A percentile compares a stretch with the other conserved stretches of the same genome.
Evolutionary conservation across 2,329 filamentous ascomycete genomes (phyloP).

Genomic region (Cladophialophora exuberans): DNA sequence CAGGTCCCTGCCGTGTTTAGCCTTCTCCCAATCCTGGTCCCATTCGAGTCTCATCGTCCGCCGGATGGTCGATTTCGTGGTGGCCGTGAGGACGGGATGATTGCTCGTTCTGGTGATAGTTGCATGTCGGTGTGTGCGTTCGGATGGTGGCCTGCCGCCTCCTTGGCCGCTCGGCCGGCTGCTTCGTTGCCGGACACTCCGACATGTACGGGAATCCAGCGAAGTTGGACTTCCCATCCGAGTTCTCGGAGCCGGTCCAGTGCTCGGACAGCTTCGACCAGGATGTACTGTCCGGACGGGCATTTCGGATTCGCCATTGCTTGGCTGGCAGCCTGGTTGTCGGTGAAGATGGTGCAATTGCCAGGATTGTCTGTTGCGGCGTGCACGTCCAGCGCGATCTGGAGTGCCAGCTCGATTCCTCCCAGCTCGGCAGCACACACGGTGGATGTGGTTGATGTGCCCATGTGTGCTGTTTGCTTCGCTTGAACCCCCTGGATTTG

Average conservation of each 20-base stretch:
- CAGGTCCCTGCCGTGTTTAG: constrained; percentile 32
- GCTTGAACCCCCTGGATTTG: too few species aligned
- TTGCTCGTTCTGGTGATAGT: too few species aligned
- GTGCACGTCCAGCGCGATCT: constrained; percentile 33
- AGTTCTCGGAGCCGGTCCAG: constrained; percentile 15
- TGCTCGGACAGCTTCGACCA: constrained; percentile 11
- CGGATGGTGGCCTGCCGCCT: too few species aligned
- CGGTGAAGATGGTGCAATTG: constrained; percentile 37
- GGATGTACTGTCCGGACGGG: constrained; percentile 38
- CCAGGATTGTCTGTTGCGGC: constrained; percentile 19
- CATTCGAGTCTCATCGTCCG: constrained; percentile 32
- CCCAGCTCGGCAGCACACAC: constrained; percentile 38
- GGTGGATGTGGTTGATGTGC: constrained; percentile 34
- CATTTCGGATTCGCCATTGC: constrained; percentile 35
- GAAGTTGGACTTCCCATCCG: constrained; percentile 19
- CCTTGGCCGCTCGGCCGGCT: too few species aligned
- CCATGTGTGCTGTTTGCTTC: constrained; percentile 35
- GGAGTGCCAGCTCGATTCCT: constrained; percentile 35
- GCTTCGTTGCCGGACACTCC: too few species aligned
- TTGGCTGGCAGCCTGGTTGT: constrained; percentile 40
- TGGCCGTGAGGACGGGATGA: constrained; percentile 16
- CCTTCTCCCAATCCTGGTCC: constrained; percentile 28
- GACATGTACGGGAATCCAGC: constrained; percentile 19
- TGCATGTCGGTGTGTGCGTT: too few species aligned
- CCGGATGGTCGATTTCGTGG: constrained; percentile 23